Conservation (phyloP, 768 basidiomycete genomes). For the Russula emetica region DNA sequence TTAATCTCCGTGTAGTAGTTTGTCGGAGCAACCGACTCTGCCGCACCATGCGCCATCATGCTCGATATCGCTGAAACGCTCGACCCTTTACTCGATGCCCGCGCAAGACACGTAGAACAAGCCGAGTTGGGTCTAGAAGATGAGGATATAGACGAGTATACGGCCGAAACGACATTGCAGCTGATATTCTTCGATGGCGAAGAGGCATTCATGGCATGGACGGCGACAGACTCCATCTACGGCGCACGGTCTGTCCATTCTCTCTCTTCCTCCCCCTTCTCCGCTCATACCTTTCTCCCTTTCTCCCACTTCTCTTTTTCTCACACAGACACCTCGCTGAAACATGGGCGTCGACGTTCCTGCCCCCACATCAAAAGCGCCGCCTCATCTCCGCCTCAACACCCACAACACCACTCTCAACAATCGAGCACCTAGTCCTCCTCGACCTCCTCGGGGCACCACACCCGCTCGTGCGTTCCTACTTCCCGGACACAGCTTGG, state of each 20-base stretch:
- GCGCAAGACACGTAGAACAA: no score
- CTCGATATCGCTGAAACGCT: constrained; percentile 86
- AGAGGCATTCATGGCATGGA: constrained; percentile 92
- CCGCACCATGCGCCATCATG: constrained; percentile 91
- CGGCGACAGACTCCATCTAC: constrained; percentile 89
- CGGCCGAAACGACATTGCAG: constrained; percentile 83
- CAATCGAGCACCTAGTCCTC: constrained; percentile 87
- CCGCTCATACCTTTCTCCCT: no score
- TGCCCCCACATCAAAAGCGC: constrained; percentile 54
- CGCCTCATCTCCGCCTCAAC: constrained; percentile 44
- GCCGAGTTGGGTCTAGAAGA: no score
- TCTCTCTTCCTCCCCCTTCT: no score
- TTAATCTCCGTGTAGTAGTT: constrained; percentile 51
- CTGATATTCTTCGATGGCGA: constrained; percentile 97
- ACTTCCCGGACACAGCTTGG: constrained; percentile 90
- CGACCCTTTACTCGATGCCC: constrained; percentile 59
- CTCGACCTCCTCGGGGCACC: constrained; percentile 85
- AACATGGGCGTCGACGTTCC: constrained; percentile 72
- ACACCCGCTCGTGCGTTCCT: constrained; percentile 72
- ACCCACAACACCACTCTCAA: constrained; percentile 61
- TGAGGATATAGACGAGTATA: no score
- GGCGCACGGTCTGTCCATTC: constrained; percentile 69
- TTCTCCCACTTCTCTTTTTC: neutral
- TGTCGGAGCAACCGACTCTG: constrained; percentile 95
- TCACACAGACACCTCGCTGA: no score